Conservation (phyloP, 1,284 basidiomycete genomes). For the Ustilago loliicola region DNA sequence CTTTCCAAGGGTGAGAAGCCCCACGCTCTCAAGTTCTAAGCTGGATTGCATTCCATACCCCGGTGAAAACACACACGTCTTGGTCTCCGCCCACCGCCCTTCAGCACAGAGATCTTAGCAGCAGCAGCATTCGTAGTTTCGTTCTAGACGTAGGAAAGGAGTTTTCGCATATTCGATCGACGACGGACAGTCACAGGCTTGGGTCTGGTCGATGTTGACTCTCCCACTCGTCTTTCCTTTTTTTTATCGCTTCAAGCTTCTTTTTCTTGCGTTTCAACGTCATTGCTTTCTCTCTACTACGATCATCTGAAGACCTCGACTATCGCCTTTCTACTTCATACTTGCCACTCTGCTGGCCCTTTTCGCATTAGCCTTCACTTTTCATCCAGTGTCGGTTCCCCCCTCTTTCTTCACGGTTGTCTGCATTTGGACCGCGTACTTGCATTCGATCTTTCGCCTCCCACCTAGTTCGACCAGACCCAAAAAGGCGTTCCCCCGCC, state of each 20-base stretch:
- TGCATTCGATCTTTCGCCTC: constrained; percentile 2
- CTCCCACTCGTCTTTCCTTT: constrained; percentile 4
- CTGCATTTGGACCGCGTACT: not conserved
- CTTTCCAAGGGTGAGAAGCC: constrained; percentile 93
- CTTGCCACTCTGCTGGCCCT: too few relatives aligned
- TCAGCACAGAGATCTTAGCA: not conserved
- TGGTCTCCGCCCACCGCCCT: too few relatives aligned
- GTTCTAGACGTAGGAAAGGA: not conserved
- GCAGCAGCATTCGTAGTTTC: not conserved
- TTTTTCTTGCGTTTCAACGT: not conserved
- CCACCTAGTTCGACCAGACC: constrained; percentile 33
- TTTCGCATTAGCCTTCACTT: not conserved
- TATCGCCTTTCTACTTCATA: too few relatives aligned
- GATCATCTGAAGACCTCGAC: too few relatives aligned
- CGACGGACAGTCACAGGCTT: not conserved
- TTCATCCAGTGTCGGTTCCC: not conserved
- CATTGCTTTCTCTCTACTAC: too few relatives aligned
- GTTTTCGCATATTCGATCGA: too few relatives aligned
- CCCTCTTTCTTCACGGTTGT: not conserved
- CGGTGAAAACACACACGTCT: not conserved
- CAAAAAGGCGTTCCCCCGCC: constrained; percentile 30
- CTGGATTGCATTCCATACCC: constrained; percentile 15
- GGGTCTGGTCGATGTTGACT: constrained; percentile 9
- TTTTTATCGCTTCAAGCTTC: not conserved
- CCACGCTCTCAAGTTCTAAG: constrained; percentile 87